Conservation (phyloP, 1,139 yeast species). For the Protomyces arabidopsidicola region DNA sequence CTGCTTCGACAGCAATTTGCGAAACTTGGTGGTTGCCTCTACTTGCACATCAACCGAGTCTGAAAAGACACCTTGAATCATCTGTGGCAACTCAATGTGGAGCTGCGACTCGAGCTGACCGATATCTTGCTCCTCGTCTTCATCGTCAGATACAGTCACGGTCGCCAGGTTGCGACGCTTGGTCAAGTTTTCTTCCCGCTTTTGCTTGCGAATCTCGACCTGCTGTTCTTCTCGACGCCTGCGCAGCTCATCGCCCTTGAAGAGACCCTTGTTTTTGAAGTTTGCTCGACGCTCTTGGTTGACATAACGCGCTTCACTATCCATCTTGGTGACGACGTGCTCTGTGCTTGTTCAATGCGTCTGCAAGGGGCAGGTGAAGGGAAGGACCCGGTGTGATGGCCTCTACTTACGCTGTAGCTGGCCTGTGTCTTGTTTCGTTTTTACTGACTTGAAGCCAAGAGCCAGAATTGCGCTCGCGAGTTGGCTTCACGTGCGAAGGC, state of each 20-base stretch:
- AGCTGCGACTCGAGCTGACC: constrained; percentile 31
- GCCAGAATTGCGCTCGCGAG: too few species aligned
- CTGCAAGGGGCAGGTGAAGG: too few species aligned
- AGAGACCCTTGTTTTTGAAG: constrained; percentile 90
- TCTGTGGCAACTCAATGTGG: constrained; percentile 72
- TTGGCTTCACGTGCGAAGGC: too few species aligned
- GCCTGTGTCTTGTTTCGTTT: too few species aligned
- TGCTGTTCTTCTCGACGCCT: constrained; percentile 98
- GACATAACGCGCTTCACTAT: constrained; percentile 12
- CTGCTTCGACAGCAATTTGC: constrained; percentile 90
- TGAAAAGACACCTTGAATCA: constrained; percentile 78
- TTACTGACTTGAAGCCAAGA: too few species aligned
- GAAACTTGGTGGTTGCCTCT: constrained; percentile 84
- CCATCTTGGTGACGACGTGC: not conserved
- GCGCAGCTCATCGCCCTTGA: constrained; percentile 92
- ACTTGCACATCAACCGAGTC: constrained; percentile 75
- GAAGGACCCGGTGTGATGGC: too few species aligned
- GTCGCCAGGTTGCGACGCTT: constrained; percentile 68
- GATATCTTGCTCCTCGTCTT: constrained; percentile 45
- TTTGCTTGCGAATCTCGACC: constrained; percentile 92
- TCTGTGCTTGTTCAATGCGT: too few species aligned
- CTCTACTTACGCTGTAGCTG: too few species aligned
- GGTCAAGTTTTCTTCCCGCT: constrained; percentile 88
- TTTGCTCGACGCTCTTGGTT: constrained; percentile 90
- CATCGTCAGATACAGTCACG: constrained; percentile 45